These are phyloP conservation scores for Phytopythium delawarense DNA, from an alignment of 352 stramenopile genomes.

Conservation along the genomic window DNA sequence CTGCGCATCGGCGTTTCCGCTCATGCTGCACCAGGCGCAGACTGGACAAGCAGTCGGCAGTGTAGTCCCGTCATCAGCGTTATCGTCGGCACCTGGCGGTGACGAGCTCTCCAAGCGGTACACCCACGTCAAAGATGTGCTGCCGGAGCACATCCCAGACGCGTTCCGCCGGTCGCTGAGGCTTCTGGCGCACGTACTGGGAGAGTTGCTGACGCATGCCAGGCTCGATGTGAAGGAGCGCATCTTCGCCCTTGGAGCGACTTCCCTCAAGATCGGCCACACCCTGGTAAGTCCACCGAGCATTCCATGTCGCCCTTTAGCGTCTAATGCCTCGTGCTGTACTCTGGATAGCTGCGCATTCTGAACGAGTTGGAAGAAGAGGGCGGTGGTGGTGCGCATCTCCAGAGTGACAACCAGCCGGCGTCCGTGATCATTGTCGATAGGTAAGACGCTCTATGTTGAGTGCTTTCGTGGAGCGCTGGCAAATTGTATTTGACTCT, in stretches of 20 bases:
- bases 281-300: constrained; percentile 38
- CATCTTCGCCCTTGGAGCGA: constrained; percentile 66
- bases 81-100: background rate
- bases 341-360: constrained; percentile 33
- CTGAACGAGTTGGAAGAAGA: constrained; percentile 58
- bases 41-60: background rate
- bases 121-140: constrained; percentile 59
- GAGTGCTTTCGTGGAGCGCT: too few species aligned
- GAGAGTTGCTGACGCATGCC: constrained; percentile 43
- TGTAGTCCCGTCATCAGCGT: background rate
- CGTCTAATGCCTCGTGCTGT: too few species aligned
- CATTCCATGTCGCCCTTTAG: background rate
- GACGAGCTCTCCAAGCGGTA: constrained; percentile 17
- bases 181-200: constrained; percentile 60
- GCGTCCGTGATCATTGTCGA: constrained; percentile 67
- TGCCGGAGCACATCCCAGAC: constrained; percentile 61
- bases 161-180: constrained; percentile 55
- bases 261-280: constrained; percentile 77
- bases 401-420: constrained; percentile 33
- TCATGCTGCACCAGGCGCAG: constrained; percentile 56
- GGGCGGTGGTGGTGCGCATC: constrained; percentile 16
- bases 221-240: constrained; percentile 59
- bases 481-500: background rate
- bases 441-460: constrained; percentile 26
- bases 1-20: constrained; percentile 63